Conservation (phyloP, 345 rosid species). For the Citrus sp. region DNA sequence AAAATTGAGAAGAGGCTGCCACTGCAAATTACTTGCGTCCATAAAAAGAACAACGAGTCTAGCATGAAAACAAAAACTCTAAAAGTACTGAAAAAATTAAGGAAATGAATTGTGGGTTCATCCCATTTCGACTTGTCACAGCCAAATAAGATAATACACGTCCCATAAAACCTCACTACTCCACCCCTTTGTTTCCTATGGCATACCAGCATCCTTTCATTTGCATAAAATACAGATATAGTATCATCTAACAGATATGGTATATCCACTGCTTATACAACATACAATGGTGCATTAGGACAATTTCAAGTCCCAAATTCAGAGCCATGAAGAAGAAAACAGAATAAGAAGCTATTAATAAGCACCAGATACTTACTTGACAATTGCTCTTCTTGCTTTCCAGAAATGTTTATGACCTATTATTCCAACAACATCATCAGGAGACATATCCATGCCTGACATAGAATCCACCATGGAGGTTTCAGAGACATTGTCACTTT, state of each 20-base stretch:
- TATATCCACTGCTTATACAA: background rate
- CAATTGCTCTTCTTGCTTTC: constrained; percentile 89
- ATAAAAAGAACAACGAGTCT: background rate
- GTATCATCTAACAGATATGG: background rate
- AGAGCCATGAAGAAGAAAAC: background rate
- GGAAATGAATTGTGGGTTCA: background rate
- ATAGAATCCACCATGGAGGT: constrained; percentile 67
- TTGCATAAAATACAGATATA: background rate
- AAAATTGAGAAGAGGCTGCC: background rate
- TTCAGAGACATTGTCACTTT: constrained; percentile 53
- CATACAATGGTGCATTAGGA: background rate
- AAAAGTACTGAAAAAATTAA: background rate
- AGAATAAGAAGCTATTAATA: background rate
- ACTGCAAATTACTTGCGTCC: background rate
- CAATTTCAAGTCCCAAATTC: background rate
- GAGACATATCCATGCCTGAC: constrained; percentile 54
- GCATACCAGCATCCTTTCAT: background rate
- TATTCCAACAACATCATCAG: constrained; percentile 83
- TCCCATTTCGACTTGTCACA: background rate
- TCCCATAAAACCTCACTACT: background rate
- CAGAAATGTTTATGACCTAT: constrained; percentile 90
- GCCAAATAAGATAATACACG: background rate
- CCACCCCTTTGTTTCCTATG: background rate
- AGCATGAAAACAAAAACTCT: background rate
- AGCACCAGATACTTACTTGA: constrained; percentile 56